A percentile compares a stretch with the other conserved stretches of the same genome.
phyloP scores from a whole-genome alignment of 345 rosid genomes.

The Aquilaria malaccensis region DNA sequence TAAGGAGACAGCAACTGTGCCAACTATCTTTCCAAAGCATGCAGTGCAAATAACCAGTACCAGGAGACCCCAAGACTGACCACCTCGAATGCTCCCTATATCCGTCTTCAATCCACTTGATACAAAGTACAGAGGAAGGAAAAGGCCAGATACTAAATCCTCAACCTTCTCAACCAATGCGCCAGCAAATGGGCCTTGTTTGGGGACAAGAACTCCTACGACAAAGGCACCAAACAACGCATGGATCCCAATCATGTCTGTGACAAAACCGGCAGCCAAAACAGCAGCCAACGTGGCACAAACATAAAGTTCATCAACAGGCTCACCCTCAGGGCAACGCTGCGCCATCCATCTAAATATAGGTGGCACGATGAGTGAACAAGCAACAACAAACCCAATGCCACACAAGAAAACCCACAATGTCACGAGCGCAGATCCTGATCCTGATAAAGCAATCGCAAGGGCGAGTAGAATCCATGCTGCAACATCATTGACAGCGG shows the following conservation, averaged over 20 bases:
- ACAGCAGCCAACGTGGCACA: slow-evolving; percentile 53
- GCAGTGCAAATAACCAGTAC: slow-evolving; percentile 56
- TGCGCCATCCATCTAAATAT: slow-evolving; percentile 48
- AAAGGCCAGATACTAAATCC: slow-evolving; percentile 71
- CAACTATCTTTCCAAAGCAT: slow-evolving; percentile 64
- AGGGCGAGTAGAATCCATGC: slow-evolving; percentile 89
- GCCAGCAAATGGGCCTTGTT: slow-evolving; percentile 63
- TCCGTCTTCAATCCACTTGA: slow-evolving; percentile 83
- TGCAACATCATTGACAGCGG: slow-evolving; percentile 68
- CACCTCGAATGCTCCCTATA: slow-evolving; percentile 47
- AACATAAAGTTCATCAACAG: slow-evolving; percentile 55
- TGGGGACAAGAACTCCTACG: slow-evolving; percentile 56
- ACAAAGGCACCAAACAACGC: slow-evolving; percentile 80
- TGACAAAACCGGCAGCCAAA: slow-evolving; percentile 50
- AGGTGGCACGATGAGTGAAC: slow-evolving; percentile 32
- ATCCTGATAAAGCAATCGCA: slow-evolving; percentile 61
- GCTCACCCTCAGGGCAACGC: slow-evolving; percentile 76
- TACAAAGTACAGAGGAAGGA: slow-evolving; percentile 70
- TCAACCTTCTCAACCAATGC: slow-evolving; percentile 70
- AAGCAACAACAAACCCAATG: slow-evolving; percentile 32
- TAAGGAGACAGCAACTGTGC: slow-evolving; percentile 51
- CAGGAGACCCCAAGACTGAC: slow-evolving; percentile 68
- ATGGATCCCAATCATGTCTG: slow-evolving; percentile 72
- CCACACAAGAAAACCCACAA: slow-evolving; percentile 72
- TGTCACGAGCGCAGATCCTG: slow-evolving; percentile 48